phyloP scores from a whole-genome alignment of 148 eudicot species.

The Dianthus caryophyllus region DNA sequence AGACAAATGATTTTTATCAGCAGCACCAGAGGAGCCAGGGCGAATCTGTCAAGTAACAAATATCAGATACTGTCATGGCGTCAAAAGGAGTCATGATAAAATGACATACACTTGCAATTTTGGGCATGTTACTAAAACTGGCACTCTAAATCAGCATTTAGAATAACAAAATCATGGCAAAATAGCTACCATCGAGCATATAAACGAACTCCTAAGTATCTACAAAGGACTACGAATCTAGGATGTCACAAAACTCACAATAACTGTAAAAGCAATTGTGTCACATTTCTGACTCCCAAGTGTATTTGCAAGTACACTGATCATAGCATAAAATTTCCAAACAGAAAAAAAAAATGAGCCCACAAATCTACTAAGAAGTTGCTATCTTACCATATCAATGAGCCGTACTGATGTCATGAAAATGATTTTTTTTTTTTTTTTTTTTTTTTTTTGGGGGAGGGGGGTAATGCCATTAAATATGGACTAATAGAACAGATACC shows the following conservation, averaged over 20 bases:
- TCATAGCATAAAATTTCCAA: background rate
- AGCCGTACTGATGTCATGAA: background rate
- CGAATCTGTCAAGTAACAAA: slow-evolving; percentile 53
- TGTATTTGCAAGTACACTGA: background rate
- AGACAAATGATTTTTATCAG: slow-evolving; percentile 59
- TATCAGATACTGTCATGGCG: background rate
- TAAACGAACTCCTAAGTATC: background rate
- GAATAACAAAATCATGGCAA: background rate
- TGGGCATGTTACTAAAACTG: background rate
- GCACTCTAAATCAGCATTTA: background rate
- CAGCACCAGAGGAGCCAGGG: slow-evolving; percentile 60
- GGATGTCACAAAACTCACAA: background rate
- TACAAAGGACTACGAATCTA: background rate
- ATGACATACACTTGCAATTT: background rate
- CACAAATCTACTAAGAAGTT: background rate
- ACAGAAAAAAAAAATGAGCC: no score
- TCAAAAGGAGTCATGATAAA: background rate
- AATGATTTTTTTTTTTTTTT: no score
- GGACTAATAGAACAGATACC: background rate
- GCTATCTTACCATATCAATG: no score
- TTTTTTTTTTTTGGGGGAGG: no score
- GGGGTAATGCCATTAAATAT: no score
- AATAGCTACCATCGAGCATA: background rate
- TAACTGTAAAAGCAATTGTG: background rate
- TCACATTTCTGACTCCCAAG: background rate